Evolutionary conservation across 441 rosid species (phyloP), one percentile per base, ranked within the genome.

Genomic region (Hura crepitans): DNA sequence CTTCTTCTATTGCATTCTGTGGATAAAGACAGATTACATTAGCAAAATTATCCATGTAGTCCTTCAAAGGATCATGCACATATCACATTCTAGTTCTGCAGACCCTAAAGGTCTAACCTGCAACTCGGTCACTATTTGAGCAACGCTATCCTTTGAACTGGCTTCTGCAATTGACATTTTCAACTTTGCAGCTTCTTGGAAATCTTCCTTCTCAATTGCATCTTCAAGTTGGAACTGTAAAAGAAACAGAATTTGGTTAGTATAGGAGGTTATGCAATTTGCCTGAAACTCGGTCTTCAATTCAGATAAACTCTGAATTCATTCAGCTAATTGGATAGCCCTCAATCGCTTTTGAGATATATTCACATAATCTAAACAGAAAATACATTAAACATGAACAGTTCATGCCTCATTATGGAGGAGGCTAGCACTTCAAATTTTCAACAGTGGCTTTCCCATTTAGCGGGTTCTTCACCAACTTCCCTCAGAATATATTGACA

Each of bases 131-230:
- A 91, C 87, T 72, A 91, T 84, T 82, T 85, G 94, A 74, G 94
- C 86, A 1, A 94, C 86, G 75, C 74, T 66, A 68, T 91, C 97
- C 81, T 83, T 84, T 13, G 85, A 83, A 75, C 88, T 80, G 57
- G 87, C 85, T 82, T 94, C 90, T 45, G 80, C 74, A 80, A 94
- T 85, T 62, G 90, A 89, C 82, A 55, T 74, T 78, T 91, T 94
- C 79, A 90, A 78, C 75, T 85, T 90, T 12, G 86, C 89, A 58
- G 97, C 98, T 75, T 91, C 97, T 68, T 79, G 77, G 77, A 91
- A 94, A 72, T 94, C 97, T 83, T 94, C 90, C 75, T 81, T 91
- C 81, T 90, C 91, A 37, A 91, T 81, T 27, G 97, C 96, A 54
- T 94, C 96, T 74, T 89, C 91, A 70, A 94, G 97, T 86, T 94